Base-by-base conservation (phyloP, 108 stramenopile species). In the Skeletonema grethae region DNA sequence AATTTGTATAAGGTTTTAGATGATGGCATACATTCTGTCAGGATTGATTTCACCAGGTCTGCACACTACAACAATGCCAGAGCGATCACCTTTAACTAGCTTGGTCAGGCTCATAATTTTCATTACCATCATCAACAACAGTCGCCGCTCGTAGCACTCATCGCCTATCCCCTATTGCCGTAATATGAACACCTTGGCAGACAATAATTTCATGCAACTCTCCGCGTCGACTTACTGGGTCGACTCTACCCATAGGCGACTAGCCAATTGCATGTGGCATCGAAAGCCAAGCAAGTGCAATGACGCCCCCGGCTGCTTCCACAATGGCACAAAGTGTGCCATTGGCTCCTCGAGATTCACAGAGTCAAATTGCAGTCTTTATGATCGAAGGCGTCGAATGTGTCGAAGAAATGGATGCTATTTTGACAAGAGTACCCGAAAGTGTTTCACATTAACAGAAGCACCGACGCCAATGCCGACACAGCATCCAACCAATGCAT, bases 221-320 rank as follows among this genome's bases (percentile, higher is more conserved):
- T 53, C 50, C 50, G 50, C 50, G 7, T 53, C 50, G 7, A 43
- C 41, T n/a, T 43, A 13, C 15, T 53, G 50, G 50, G 9, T 53
- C 0, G 50, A 53, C 50, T 53, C 50, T 8, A n/a, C 50, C 6
- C 18, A 20, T 1, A 18, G 50, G 8, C 18, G 22, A 9, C 50
- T 22, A 53, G 22, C 50, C 8, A 22, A 20, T 9, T 53, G 50
- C 5, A 53, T 24, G 22, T 53, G 50, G 50, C 50, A 53, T 53
- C 50, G 50, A 53, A 53, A 53, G 8, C 50, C 50, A 24, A 53
- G 4, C 50, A 53, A 53, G 20, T 53, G 50, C 22, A 53, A 53
- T 22, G 22, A 53, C 15, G 50, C 22, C 1, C 20, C 50, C 8
- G 50, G 50, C 9, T 53, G 50, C 22, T 22, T 22, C 5, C 50